Percentiles rank a stretch among this genome's conserved stretches.
These are phyloP conservation scores for Rhipidocladum racemiflorum DNA, from an alignment of 176 grass and related monocot species.

Conservation along the genomic window DNA sequence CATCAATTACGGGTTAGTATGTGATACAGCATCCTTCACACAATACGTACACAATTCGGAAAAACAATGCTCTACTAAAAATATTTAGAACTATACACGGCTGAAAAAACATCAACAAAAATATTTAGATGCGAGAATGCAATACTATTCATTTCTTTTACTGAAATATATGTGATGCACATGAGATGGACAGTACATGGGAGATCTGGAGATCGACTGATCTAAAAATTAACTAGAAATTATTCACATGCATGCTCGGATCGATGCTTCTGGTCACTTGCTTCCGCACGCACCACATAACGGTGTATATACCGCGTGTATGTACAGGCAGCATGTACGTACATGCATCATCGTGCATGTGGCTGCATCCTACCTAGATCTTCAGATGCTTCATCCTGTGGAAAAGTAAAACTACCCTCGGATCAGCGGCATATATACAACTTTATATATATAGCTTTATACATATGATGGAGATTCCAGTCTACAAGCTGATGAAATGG, in stretches of 20 bases:
- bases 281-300: background rate
- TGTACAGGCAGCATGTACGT: background rate
- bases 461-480: background rate
- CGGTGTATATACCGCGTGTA: background rate
- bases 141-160: background rate
- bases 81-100: background rate
- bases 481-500: background rate
- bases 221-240: background rate
- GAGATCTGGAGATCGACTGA: background rate
- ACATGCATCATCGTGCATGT: background rate
- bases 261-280: background rate
- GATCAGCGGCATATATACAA: background rate
- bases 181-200: constrained; percentile 9
- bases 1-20: no score
- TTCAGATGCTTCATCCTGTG: constrained; percentile 62
- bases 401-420: background rate
- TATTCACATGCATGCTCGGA: constrained; percentile 13
- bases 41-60: background rate
- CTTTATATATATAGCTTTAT: background rate
- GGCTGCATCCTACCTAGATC: constrained; percentile 31
- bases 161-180: background rate
- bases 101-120: background rate
- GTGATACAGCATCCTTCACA: no score
- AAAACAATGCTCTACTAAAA: background rate
- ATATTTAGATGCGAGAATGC: background rate